Conservation (phyloP, 2,329 filamentous ascomycete genomes). For the Decorospora gaudefroyi region DNA sequence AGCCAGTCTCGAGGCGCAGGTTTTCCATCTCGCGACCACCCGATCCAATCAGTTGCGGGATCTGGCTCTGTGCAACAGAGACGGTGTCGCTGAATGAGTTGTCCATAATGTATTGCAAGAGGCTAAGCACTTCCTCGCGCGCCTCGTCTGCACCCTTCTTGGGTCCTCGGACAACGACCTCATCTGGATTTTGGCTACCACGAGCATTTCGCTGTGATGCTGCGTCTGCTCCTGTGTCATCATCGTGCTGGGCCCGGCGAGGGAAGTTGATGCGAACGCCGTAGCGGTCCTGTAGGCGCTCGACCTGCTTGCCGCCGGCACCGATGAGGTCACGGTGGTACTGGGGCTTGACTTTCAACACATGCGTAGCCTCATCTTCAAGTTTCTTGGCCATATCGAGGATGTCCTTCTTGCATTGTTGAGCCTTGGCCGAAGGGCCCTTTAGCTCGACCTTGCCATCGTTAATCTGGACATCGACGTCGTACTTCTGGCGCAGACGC, state of each 20-base stretch:
- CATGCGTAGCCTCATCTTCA: constrained; percentile 86
- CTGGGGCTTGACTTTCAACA: constrained; percentile 88
- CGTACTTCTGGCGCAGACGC: constrained; percentile 69
- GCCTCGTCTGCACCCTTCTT: constrained; percentile 92
- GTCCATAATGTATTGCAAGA: constrained; percentile 88
- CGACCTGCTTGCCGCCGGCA: constrained; percentile 82
- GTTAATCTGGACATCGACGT: constrained; percentile 82
- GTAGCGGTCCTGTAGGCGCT: constrained; percentile 89
- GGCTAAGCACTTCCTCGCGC: constrained; percentile 84
- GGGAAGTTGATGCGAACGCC: constrained; percentile 96
- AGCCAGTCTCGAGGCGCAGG: constrained; percentile 80
- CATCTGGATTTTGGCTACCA: constrained; percentile 74
- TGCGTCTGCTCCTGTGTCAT: constrained; percentile 66
- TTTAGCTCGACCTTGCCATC: constrained; percentile 95
- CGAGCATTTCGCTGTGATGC: constrained; percentile 66
- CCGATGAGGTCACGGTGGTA: constrained; percentile 95
- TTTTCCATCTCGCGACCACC: constrained; percentile 90
- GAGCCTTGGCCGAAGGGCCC: constrained; percentile 92
- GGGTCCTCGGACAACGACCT: constrained; percentile 88
- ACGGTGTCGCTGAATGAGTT: constrained; percentile 80
- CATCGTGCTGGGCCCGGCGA: constrained; percentile 67
- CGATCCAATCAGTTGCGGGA: constrained; percentile 91
- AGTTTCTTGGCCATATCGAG: constrained; percentile 76
- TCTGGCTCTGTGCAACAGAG: constrained; percentile 84
- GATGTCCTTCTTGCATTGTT: constrained; percentile 83